Base-by-base conservation (phyloP, 768 basidiomycete species). In the Amanita exitialis region DNA sequence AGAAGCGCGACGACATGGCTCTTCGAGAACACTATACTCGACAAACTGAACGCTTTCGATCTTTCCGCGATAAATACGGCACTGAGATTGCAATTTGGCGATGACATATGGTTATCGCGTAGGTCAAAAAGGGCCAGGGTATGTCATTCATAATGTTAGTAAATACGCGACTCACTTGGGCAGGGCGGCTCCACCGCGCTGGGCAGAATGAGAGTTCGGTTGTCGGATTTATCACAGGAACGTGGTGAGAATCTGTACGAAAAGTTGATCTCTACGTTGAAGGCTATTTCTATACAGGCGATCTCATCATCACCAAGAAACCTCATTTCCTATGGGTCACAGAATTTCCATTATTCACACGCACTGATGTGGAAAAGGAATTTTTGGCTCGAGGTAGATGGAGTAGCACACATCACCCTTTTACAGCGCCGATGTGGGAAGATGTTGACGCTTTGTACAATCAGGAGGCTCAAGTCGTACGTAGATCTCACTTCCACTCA, bases 301-400 rank as follows among this genome's bases (percentile, higher is more conserved):
- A 79, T 44, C 73, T 83, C 52, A 64, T 62, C 13, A 72, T 83
- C 9, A 67, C 82, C 3, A 49, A 71, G 25, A 66, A 67, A 21
- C 90, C 90, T 44, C 85, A 90, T 64, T 94, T 97, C 66, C 73
- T 94, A 16, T 97, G 94, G 94, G 79, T 97, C 48, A 95, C 91
- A 4, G 92, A 95, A 64, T 96, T 96, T 64, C 94, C 94, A 12
- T 74, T 97, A 20, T 96, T 95, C 70, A 78, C 93, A 13, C 80
- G 75, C 27, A 81, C 84, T 34, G 93, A 96, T 64, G 73, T 75
- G 50, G 93, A 96, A 70, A 96, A 96, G 68, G 82, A 88, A 34
- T 79, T 84, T 61, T 67, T 92, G 27, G 87, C 91, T 3, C 77
- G 81, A 51, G 93, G 93, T 27, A 75, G 92, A 59, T 95, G 90